Conservation (phyloP, 2,329 filamentous ascomycete species). For the Pseudopyrenochaeta lycopersici region DNA sequence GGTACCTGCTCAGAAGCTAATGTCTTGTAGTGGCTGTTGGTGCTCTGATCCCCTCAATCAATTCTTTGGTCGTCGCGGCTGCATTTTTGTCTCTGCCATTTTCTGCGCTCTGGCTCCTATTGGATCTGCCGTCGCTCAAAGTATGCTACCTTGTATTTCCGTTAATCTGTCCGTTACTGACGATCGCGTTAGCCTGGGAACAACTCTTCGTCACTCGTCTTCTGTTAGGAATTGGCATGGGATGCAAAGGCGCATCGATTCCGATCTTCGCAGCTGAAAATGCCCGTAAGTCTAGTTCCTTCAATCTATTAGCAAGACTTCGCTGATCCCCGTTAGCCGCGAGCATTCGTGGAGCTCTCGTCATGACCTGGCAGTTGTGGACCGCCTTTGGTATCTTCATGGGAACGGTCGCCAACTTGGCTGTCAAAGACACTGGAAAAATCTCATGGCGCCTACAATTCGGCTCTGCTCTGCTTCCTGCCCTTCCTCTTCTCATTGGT, state of each 20-base stretch:
- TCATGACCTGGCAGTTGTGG: slow-evolving; percentile 60
- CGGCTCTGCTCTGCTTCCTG: slow-evolving; percentile 31
- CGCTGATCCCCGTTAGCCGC: slow-evolving; percentile 22
- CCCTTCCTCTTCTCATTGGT: slow-evolving; percentile 23
- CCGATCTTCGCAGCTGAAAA: slow-evolving; percentile 59
- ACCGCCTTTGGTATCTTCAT: slow-evolving; percentile 40
- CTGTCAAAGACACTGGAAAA: slow-evolving; percentile 11
- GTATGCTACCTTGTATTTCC: slow-evolving; percentile 2
- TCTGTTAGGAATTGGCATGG: slow-evolving; percentile 38
- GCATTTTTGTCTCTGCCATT: slow-evolving; percentile 29
- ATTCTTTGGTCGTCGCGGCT: slow-evolving; percentile 30
- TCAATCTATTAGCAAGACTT: neutral
- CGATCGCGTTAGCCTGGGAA: slow-evolving; percentile 12
- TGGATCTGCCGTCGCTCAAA: slow-evolving; percentile 24
- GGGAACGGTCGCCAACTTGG: slow-evolving; percentile 15
- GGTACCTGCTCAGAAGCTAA: neutral
- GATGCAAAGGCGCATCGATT: slow-evolving; percentile 47
- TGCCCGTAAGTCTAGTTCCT: slow-evolving; percentile 31
- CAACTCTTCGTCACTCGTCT: slow-evolving; percentile 23
- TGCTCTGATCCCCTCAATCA: slow-evolving; percentile 32
- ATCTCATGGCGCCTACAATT: slow-evolving; percentile 34
- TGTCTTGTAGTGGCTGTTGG: slow-evolving; percentile 22
- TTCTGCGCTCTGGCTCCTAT: slow-evolving; percentile 29
- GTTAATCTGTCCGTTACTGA: neutral
- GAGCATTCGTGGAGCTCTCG: slow-evolving; percentile 57